These are phyloP conservation scores for Funneliformis geosporum DNA, from an alignment of 192 early-diverging fungal genomes.

Conservation along the genomic window DNA sequence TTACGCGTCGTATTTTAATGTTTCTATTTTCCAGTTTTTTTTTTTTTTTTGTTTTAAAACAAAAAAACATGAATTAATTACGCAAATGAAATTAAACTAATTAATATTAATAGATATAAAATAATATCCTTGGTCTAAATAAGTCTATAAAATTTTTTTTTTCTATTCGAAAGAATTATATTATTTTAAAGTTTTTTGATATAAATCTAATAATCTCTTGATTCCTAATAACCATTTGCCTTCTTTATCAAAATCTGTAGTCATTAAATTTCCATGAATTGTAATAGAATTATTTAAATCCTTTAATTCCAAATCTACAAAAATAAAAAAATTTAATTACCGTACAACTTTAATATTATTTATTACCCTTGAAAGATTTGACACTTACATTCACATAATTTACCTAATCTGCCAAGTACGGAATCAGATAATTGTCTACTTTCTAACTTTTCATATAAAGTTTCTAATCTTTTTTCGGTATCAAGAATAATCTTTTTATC, in stretches of 20 bases:
- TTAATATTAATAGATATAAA: too few species aligned
- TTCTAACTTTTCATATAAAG: constrained; percentile 41
- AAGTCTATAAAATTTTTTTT: too few species aligned
- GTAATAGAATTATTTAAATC: constrained; percentile 39
- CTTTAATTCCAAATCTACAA: constrained; percentile 42
- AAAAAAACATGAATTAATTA: too few species aligned
- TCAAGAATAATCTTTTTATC: constrained; percentile 48
- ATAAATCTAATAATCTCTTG: constrained; percentile 52
- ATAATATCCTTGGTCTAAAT: too few species aligned
- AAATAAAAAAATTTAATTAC: too few species aligned
- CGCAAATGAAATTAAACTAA: too few species aligned
- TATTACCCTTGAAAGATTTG: neutral
- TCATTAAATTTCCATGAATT: constrained; percentile 50
- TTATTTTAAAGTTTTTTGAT: too few species aligned
- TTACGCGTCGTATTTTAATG: too few species aligned
- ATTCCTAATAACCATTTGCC: constrained; percentile 54
- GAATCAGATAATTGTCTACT: constrained; percentile 38
- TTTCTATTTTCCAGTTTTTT: too few species aligned
- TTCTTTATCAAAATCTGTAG: constrained; percentile 49
- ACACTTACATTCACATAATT: constrained; percentile 42
- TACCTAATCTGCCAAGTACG: constrained; percentile 33
- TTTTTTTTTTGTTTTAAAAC: too few species aligned
- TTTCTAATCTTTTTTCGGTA: constrained; percentile 39
- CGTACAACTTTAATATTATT: neutral
- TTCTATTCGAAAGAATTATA: too few species aligned